These are phyloP conservation scores for Talaromyces sp. DNA, from an alignment of 2,329 filamentous ascomycete genomes.

Conservation along the genomic window DNA sequence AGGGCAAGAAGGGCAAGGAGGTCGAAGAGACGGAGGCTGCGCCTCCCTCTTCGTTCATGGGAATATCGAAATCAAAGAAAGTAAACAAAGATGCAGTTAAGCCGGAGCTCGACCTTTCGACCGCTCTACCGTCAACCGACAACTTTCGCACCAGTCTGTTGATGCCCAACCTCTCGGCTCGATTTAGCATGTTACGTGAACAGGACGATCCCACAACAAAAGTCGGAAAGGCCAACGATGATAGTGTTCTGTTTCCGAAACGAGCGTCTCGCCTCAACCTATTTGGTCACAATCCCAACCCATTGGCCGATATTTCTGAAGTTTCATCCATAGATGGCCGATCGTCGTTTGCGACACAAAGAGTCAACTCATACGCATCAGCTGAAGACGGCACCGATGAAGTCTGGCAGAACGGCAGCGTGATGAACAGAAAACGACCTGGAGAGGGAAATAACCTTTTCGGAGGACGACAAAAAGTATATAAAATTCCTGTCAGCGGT, in stretches of 20 bases:
- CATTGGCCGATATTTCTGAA: conserved; percentile 83
- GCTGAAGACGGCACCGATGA: conserved; percentile 64
- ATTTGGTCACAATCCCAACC: conserved; percentile 61
- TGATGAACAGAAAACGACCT: conserved; percentile 82
- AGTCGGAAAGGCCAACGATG: conserved; percentile 90
- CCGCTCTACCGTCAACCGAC: conserved; percentile 75
- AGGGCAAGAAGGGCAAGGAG: conserved; percentile 40
- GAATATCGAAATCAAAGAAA: conserved; percentile 48
- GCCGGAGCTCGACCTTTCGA: conserved; percentile 66
- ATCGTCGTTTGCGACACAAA: conserved; percentile 59
- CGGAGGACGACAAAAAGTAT: conserved; percentile 93
- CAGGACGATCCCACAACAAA: conserved; percentile 89
- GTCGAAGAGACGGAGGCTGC: conserved; percentile 50
- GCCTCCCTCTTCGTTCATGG: conserved; percentile 30
- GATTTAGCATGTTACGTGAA: conserved; percentile 95
- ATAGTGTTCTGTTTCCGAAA: conserved; percentile 83
- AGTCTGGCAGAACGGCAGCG: conserved; percentile 62
- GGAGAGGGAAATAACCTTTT: conserved; percentile 91
- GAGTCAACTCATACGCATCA: conserved; percentile 64
- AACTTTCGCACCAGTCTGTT: conserved; percentile 94
- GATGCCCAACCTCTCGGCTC: conserved; percentile 90
- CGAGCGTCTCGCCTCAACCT: conserved; percentile 75
- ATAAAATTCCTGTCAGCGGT: conserved; percentile 67
- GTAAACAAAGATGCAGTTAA: conserved; percentile 52
- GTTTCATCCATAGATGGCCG: conserved; percentile 73